A percentile compares a stretch with the other conserved stretches of the same genome.
phyloP scores from a whole-genome alignment of 78 protist species.

The Tieghemostelium lacteum region DNA sequence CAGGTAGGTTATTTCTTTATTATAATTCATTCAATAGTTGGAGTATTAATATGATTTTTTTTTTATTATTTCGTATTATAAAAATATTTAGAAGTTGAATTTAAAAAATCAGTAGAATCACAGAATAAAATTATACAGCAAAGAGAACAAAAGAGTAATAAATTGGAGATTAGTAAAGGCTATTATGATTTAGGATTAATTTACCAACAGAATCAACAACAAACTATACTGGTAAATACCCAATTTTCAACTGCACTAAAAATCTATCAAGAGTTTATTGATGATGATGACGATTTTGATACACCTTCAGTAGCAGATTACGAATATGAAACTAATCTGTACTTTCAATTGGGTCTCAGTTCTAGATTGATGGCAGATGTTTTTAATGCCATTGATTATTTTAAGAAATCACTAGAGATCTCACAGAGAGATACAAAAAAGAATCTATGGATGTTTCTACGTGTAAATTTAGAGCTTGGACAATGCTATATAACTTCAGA shows the following conservation, averaged over 20 bases:
- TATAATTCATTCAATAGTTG: no score
- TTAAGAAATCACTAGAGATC: slow-evolving; percentile 56
- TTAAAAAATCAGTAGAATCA: slow-evolving; percentile 48
- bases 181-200: slow-evolving; percentile 60
- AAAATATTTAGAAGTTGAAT: slow-evolving; percentile 32
- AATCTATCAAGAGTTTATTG: slow-evolving; percentile 60
- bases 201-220: slow-evolving; percentile 34
- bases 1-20: not conserved
- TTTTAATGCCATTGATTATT: slow-evolving; percentile 63
- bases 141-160: slow-evolving; percentile 27
- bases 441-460: not conserved
- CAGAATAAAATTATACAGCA: slow-evolving; percentile 27
- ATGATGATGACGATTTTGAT: slow-evolving; percentile 66
- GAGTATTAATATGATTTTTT: no score
- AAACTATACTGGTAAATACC: slow-evolving; percentile 32
- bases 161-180: slow-evolving; percentile 46
- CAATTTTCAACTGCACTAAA: slow-evolving; percentile 54
- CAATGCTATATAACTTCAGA: slow-evolving; percentile 39
- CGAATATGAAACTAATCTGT: slow-evolving; percentile 33
- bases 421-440: not conserved
- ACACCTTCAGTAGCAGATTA: slow-evolving; percentile 41
- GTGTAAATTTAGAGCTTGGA: slow-evolving; percentile 44
- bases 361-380: slow-evolving; percentile 68
- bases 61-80: no score
- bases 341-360: slow-evolving; percentile 39